Evolutionary conservation across 1,139 yeast genomes (phyloP).

Genomic region (Kluyveromyces sp.): DNA sequence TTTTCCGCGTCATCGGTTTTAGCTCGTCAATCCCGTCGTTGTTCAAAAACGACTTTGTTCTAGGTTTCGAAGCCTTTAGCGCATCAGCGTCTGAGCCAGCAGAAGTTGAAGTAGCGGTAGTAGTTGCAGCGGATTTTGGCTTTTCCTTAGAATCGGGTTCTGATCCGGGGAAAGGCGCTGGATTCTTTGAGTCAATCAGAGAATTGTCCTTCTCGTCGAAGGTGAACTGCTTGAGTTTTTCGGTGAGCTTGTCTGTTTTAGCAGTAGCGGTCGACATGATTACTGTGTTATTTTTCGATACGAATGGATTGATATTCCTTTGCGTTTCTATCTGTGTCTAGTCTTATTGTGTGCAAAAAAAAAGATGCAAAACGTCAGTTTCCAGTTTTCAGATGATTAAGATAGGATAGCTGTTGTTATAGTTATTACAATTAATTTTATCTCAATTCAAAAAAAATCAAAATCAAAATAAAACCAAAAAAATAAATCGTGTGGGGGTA

Average conservation of each 20-base stretch:
- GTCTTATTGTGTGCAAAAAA: too few relatives aligned
- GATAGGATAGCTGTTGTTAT: too few relatives aligned
- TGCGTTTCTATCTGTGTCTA: background rate
- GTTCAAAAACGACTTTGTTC: slow-evolving; percentile 46
- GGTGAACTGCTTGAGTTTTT: slow-evolving; percentile 4
- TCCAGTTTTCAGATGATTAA: too few relatives aligned
- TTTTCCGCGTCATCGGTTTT: slow-evolving; percentile 52
- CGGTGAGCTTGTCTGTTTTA: slow-evolving; percentile 9
- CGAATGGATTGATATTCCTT: background rate
- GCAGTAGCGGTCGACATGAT: background rate
- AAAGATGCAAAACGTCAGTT: too few relatives aligned
- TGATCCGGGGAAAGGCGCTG: slow-evolving; percentile 7
- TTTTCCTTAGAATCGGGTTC: slow-evolving; percentile 3
- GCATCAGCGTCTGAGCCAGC: background rate
- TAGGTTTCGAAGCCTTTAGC: slow-evolving; percentile 7
- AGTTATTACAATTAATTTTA: too few relatives aligned
- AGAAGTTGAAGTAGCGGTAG: background rate
- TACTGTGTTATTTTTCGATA: background rate
- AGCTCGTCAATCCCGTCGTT: slow-evolving; percentile 65
- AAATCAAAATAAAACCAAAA: too few relatives aligned
- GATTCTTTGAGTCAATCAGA: slow-evolving; percentile 3
- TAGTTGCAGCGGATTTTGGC: background rate
- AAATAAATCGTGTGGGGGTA: too few relatives aligned
- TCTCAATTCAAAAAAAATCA: too few relatives aligned
- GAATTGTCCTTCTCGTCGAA: slow-evolving; percentile 3